Conservation (phyloP, 495 filamentous ascomycete genomes). For the Penicillium canescens region DNA sequence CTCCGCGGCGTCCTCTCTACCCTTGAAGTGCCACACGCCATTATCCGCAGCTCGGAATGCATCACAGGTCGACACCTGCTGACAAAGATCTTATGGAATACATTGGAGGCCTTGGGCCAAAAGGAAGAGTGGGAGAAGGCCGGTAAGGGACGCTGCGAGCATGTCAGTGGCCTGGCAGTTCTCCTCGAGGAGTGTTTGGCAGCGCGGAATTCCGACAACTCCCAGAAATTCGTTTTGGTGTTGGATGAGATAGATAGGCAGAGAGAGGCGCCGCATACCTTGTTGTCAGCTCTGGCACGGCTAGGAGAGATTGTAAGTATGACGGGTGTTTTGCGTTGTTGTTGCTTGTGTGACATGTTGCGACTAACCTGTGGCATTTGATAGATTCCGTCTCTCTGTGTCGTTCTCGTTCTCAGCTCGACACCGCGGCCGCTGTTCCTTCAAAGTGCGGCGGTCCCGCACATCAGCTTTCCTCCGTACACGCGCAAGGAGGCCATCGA, state of each 20-base stretch:
- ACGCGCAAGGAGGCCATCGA: constrained; percentile 72
- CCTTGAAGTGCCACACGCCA: constrained; percentile 59
- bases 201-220: constrained; percentile 21
- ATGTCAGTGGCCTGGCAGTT: constrained; percentile 69
- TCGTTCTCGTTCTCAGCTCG: constrained; percentile 71
- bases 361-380: constrained; percentile 5
- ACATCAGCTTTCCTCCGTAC: constrained; percentile 85
- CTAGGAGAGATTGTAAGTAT: constrained; percentile 72
- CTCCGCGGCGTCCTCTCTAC: constrained; percentile 59
- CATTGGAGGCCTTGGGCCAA: constrained; percentile 37
- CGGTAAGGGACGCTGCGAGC: constrained; percentile 68
- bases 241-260: constrained; percentile 91
- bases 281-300: constrained; percentile 79
- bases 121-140: constrained; percentile 39
- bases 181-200: constrained; percentile 59
- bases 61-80: constrained; percentile 88
- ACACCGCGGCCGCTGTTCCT: constrained; percentile 70
- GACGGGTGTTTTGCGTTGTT: background rate
- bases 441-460: constrained; percentile 68
- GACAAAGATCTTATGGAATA: constrained; percentile 53
- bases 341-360: background rate
- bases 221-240: constrained; percentile 71
- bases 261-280: constrained; percentile 73
- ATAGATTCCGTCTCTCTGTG: constrained; percentile 79
- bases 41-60: constrained; percentile 80